These are phyloP conservation scores for Penicillium canescens DNA, from an alignment of 495 filamentous ascomycete genomes.

Conservation along the genomic window DNA sequence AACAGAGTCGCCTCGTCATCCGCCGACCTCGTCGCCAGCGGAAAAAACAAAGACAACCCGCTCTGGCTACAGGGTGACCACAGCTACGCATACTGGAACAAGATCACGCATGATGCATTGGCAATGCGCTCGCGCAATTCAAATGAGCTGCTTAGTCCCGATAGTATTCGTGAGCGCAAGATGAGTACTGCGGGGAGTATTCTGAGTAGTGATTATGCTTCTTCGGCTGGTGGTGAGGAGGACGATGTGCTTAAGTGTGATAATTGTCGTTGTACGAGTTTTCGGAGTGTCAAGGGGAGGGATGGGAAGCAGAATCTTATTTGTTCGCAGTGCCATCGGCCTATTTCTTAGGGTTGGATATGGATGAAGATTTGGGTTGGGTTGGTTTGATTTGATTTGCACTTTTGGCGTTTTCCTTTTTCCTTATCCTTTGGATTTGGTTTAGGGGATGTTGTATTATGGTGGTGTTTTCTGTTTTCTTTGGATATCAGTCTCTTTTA, in stretches of 20 bases:
- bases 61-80: conserved; percentile 54
- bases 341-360: conserved; percentile 15
- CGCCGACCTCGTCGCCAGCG: conserved; percentile 16
- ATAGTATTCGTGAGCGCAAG: conserved; percentile 29
- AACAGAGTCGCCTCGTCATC: conserved; percentile 13
- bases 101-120: conserved; percentile 45
- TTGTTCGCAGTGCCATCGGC: conserved; percentile 49
- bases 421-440: neutral
- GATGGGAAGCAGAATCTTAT: conserved; percentile 51
- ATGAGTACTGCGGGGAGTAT: conserved; percentile 34
- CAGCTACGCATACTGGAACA: conserved; percentile 55
- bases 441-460: neutral
- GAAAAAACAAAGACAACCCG: conserved; percentile 38
- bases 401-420: neutral
- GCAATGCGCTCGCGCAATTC: conserved; percentile 32
- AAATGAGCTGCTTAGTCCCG: conserved; percentile 30
- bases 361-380: neutral
- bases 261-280: conserved; percentile 51
- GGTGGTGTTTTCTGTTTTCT: neutral
- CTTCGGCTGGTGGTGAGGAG: conserved; percentile 37
- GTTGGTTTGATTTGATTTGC: neutral
- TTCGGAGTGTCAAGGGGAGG: conserved; percentile 49
- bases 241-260: conserved; percentile 49
- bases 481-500: neutral
- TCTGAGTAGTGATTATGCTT: conserved; percentile 48